Base-by-base conservation (phyloP, 2,329 filamentous ascomycete genomes). In the Ceratocystis destructans region DNA sequence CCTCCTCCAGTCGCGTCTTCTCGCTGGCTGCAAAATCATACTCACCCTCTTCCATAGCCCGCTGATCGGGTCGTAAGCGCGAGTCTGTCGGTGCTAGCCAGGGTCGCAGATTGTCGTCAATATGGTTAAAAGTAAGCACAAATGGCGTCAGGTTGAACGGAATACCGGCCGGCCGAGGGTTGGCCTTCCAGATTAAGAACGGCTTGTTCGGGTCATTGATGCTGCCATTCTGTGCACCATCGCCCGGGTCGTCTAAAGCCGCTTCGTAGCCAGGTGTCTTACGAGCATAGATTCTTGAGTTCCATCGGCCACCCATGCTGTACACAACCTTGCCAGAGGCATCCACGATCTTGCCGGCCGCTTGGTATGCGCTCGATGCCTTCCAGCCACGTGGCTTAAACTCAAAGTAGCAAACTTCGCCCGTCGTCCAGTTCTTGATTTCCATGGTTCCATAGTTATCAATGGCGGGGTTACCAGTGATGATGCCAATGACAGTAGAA, bases 371-470 rank as follows among this genome's bases (percentile, higher is more conserved):
- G 64, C 89, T 95, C 0, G 88, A 89, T 2, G 90, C 91, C 76
- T 94, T 96, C 94, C 94, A 99, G 20, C 94, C 94, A 68, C 93
- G 87, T 15, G 90, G 82, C 76, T 97, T 97, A 80, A 99, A 99
- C 70, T 97, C 91, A 1, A 99, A 79, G 3, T 87, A 78, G 70
- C 89, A 93, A n/a, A 88, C 82, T 75, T 97, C 94, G 65, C 94
- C 93, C 0, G 93, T 99, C 0, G 87, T 96, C 87, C 89, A 93
- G 77, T 99, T 99, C 79, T 91, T 96, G 75, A 99, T 87, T 74
- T 96, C 91, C 90, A 99, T 97, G 0, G 87, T 81, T 0, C 94
- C 94, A 74, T 97, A 97, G 75, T 99, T 96, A 77, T 99, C 94
- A n/a, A 99, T 89, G 0, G 89, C 89, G 0, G 94, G 94, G 71